Evolutionary conservation across 345 rosid genomes (phyloP).

Genomic region (Pistacia integerrima): DNA sequence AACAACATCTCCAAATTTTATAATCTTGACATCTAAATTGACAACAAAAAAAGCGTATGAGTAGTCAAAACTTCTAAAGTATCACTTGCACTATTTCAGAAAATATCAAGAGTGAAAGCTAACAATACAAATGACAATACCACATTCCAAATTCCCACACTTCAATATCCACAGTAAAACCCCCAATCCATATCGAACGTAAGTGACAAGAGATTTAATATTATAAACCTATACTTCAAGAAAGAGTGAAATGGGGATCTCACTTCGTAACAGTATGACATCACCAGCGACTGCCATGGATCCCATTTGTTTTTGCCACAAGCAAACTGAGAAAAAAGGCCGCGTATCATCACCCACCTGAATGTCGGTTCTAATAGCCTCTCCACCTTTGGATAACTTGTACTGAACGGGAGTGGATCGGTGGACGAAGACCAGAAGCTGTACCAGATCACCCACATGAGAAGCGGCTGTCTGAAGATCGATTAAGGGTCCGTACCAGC

Average conservation of each 20-base stretch:
- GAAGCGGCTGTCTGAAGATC: conserved; percentile 44
- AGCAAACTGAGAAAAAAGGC: conserved; percentile 43
- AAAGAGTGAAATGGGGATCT: neutral
- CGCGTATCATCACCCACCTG: conserved; percentile 62
- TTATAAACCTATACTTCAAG: too few relatives aligned
- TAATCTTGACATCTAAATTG: conserved; percentile 49
- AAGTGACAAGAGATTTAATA: too few relatives aligned
- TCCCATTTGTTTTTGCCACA: conserved; percentile 55
- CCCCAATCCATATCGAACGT: too few relatives aligned
- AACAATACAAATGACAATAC: neutral
- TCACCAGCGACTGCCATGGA: conserved; percentile 38
- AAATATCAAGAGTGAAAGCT: neutral
- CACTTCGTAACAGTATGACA: conserved; percentile 46
- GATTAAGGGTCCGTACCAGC: conserved; percentile 61
- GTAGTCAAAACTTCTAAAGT: neutral
- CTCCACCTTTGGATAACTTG: conserved; percentile 46
- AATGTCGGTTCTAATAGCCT: conserved; percentile 51
- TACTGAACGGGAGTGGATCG: conserved; percentile 60
- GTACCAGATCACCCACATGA: conserved; percentile 56
- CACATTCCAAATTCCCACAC: too few relatives aligned
- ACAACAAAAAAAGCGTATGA: neutral
- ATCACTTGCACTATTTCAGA: neutral
- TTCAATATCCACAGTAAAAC: too few relatives aligned
- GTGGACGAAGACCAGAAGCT: conserved; percentile 57
- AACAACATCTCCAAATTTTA: conserved; percentile 36